phyloP scores from a whole-genome alignment of 2,329 filamentous ascomycete genomes.

The Fusarium tanahbumbuense region DNA sequence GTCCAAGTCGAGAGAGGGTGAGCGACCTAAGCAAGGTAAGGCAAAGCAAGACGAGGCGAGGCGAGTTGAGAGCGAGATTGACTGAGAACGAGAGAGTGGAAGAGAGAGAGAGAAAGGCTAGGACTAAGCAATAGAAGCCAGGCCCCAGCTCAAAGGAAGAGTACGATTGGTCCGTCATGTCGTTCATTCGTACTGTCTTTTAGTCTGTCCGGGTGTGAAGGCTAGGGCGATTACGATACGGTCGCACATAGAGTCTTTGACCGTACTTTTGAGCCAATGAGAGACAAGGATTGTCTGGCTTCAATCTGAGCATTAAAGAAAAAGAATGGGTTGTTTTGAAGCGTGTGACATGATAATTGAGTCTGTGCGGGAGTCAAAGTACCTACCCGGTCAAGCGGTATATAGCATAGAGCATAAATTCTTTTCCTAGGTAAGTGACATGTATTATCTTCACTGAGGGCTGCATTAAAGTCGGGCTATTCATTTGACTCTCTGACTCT shows the following conservation, averaged over 20 bases:
- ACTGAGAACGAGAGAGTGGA: constrained; percentile 4
- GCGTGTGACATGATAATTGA: constrained; percentile 16
- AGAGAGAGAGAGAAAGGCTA: constrained; percentile 4
- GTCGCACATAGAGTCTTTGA: constrained; percentile 15
- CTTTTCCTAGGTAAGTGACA: background rate
- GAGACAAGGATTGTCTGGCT: background rate
- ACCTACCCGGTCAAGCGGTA: background rate
- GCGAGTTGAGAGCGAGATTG: constrained; percentile 3
- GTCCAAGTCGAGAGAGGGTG: constrained; percentile 37
- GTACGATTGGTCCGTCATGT: constrained; percentile 41
- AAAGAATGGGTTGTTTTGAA: background rate
- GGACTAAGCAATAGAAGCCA: constrained; percentile 13
- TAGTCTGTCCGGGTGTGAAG: constrained; percentile 13
- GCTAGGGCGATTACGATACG: constrained; percentile 24
- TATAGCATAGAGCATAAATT: background rate
- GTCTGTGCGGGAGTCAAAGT: constrained; percentile 3
- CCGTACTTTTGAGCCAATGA: constrained; percentile 26
- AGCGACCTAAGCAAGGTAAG: background rate
- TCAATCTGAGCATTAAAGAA: constrained; percentile 19
- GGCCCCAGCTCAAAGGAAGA: constrained; percentile 7
- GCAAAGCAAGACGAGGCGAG: background rate
- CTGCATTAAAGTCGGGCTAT: background rate
- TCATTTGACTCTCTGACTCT: background rate
- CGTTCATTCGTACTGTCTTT: constrained; percentile 36
- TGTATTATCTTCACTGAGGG: background rate